These are phyloP conservation scores for Rubia peregrina DNA, from an alignment of 305 asterid genomes.

Conservation along the genomic window DNA sequence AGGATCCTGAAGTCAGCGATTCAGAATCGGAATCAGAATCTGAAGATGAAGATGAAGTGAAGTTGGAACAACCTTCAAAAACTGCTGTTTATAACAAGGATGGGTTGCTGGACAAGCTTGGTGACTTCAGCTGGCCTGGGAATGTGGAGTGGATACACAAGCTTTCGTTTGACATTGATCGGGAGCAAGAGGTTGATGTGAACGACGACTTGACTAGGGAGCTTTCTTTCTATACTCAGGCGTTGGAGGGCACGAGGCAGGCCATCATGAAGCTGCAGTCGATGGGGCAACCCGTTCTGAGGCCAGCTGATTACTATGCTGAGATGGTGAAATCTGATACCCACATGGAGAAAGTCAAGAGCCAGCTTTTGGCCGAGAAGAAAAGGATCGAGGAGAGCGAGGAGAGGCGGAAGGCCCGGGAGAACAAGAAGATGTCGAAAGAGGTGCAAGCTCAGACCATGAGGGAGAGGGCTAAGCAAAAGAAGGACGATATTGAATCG, in stretches of 20 bases:
- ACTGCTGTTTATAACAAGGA: constrained; percentile 53
- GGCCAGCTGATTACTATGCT: constrained; percentile 82
- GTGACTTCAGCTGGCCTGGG: constrained; percentile 64
- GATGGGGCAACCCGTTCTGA: constrained; percentile 45
- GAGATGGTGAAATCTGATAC: constrained; percentile 82
- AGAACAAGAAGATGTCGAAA: constrained; percentile 74
- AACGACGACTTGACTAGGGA: constrained; percentile 73
- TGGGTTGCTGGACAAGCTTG: constrained; percentile 65
- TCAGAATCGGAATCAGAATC: constrained; percentile 46
- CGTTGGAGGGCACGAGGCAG: constrained; percentile 55
- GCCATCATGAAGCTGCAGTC: constrained; percentile 50
- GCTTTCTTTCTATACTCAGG: constrained; percentile 74
- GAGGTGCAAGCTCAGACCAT: constrained; percentile 69
- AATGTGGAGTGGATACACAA: constrained; percentile 61
- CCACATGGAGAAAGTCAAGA: constrained; percentile 91
- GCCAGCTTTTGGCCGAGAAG: constrained; percentile 73
- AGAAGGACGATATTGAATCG: constrained; percentile 78
- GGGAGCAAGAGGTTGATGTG: constrained; percentile 59
- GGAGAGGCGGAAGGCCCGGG: constrained; percentile 80
- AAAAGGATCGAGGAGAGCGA: constrained; percentile 65
- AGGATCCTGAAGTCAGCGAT: constrained; percentile 6
- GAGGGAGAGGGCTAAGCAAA: constrained; percentile 76
- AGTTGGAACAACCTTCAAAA: constrained; percentile 62
- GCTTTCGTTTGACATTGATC: constrained; percentile 45
- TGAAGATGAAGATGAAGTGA: constrained; percentile 47